Base-by-base conservation (phyloP, 495 filamentous ascomycete genomes). In the Penicillium mononematosum region DNA sequence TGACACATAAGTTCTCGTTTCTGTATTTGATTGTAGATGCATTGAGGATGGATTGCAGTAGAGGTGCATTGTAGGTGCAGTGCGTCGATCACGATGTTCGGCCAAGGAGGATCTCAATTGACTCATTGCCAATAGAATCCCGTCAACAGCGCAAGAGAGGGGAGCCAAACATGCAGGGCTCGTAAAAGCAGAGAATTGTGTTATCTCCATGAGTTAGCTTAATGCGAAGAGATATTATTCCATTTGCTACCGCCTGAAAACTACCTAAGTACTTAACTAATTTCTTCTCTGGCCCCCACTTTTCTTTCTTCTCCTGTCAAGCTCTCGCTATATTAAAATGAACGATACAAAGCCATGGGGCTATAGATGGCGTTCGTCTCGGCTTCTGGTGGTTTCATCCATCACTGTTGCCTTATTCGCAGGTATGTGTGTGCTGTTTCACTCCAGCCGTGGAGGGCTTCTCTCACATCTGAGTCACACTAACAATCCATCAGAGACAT, bases 341-440 rank as follows among this genome's bases (percentile, higher is more conserved):
- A 39, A 53, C 14, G 9, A 44, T 25, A 47, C 45, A 47, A 38
- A 55, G 53, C 53, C 53, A 27, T 58, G 57, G 61, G 59, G 61
- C 11, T 64, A 58, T 24, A 34, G 16, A 54, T 67, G 61, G 64
- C 61, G 64, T 38, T 67, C 64, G 2, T 61, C 64, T 12, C 44
- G 54, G 29, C 11, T 22, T 2, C 53, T 67, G 42, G 59, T 67
- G 36, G 55, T 67, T 36, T 48, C 51, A 22, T 59, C 61, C 1
- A 59, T 59, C 4, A 59, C 50, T 0, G 54, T 62, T 24, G 59
- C 56, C 16, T 58, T 67, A 25, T 67, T 64, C 31, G 51, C 64
- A 32, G 64, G 64, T 67, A 19, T 42, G 46, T 60, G 44, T 27
- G 24, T 46, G 53, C 5, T 32, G 25, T 56, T 44, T 29, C 42